phyloP scores from a whole-genome alignment of 352 stramenopile genomes.

The Thraustotheca clavata region DNA sequence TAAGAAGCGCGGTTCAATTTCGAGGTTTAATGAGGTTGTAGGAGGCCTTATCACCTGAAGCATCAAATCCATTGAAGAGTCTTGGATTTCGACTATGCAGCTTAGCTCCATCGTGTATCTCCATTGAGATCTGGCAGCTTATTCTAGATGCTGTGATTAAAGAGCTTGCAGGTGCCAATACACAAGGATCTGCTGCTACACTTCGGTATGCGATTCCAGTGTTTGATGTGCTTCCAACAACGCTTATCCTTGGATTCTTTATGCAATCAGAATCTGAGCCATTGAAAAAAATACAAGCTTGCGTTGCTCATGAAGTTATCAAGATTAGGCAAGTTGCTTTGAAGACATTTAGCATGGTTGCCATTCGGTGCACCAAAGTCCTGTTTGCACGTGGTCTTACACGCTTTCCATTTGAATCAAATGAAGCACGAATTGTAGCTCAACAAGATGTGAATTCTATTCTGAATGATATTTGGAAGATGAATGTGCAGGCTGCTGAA shows the following conservation, averaged over 20 bases:
- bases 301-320: constrained; percentile 56
- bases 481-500: constrained; percentile 61
- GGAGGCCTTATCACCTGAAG: constrained; percentile 62
- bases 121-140: constrained; percentile 48
- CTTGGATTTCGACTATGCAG: constrained; percentile 58
- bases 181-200: constrained; percentile 28
- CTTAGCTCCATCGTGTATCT: constrained; percentile 46
- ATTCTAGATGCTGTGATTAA: constrained; percentile 48
- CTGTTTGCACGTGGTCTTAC: constrained; percentile 49
- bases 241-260: constrained; percentile 55
- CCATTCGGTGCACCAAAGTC: constrained; percentile 37
- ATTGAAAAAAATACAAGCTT: constrained; percentile 64
- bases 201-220: constrained; percentile 44
- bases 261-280: constrained; percentile 53
- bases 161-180: constrained; percentile 65
- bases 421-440: constrained; percentile 68
- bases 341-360: constrained; percentile 43
- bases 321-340: constrained; percentile 55
- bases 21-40: constrained; percentile 11
- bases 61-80: constrained; percentile 46
- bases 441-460: constrained; percentile 75
- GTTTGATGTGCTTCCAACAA: constrained; percentile 44
- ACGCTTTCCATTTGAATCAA: constrained; percentile 73
- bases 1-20: neutral
- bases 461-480: constrained; percentile 68